Percentiles rank a stretch among this genome's conserved stretches.
Conservation (phyloP, 2,329 filamentous ascomycete genomes). For the Fusarium fujikuroi region DNA sequence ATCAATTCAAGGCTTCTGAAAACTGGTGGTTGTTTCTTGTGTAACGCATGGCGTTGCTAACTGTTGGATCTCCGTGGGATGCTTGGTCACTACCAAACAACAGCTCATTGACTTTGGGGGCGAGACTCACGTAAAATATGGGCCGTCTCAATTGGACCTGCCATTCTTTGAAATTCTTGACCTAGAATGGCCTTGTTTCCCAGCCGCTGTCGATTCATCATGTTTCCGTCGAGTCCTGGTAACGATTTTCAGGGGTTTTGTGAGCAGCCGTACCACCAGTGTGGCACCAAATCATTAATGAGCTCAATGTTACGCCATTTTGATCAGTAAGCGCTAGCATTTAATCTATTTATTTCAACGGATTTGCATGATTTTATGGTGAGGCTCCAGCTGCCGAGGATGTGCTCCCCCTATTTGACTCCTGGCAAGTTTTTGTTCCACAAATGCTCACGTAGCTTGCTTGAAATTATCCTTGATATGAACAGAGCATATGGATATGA, state of each 20-base stretch:
- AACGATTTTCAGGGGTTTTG: neutral
- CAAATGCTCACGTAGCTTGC: too few relatives aligned
- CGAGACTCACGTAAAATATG: too few relatives aligned
- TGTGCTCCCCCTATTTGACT: neutral
- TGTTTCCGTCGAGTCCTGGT: neutral
- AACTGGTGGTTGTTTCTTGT: neutral
- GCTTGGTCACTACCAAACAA: neutral
- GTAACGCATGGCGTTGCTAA: neutral
- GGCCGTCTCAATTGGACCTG: fast-evolving
- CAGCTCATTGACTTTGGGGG: neutral
- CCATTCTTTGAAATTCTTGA: conserved; percentile 19
- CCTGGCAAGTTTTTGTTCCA: too few relatives aligned
- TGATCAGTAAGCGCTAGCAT: neutral
- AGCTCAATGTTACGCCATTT: neutral
- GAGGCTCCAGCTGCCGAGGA: neutral
- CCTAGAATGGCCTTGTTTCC: fast-evolving
- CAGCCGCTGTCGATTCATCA: neutral
- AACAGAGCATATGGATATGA: neutral
- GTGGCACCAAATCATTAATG: too few relatives aligned
- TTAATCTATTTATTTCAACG: neutral
- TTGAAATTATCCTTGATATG: neutral
- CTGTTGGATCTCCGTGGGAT: neutral
- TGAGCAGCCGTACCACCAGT: neutral
- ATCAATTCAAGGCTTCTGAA: fast-evolving
- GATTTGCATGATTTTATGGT: neutral